Base-by-base conservation (phyloP, 192 early-diverging fungal species). In the Umbelopsis vinacea region DNA sequence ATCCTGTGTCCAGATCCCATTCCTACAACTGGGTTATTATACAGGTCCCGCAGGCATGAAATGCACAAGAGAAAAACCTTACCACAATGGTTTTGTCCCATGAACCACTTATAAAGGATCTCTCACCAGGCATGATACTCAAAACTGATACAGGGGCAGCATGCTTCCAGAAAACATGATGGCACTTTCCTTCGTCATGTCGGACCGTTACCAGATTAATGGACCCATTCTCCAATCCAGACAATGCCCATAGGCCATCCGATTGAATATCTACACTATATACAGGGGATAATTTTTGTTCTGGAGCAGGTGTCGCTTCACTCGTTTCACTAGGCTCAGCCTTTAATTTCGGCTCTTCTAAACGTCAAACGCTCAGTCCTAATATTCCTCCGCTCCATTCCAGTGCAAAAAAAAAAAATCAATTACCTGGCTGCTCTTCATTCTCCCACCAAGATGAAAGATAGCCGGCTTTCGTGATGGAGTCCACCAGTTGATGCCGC, bases 251-350 rank as follows among this genome's bases (percentile, higher is more conserved):
- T 38, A 94, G 50, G 0, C 90, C 97, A 75, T 98, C 90, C 7
- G 97, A 96, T 12, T 99, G 96, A 46, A 98, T 92, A 54, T 89
- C 95, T 69, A 98, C 57, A 72, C 94, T 95, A 79, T 91, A 97
- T 4, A 96, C 96, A 3, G 97, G 94, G 29, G 96, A 97, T 74
- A 96, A 80, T 83, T 92, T 88, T 3, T 87, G 76, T 46, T 88
- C 87, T 22, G 68, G 50, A 35, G n/a, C n/a, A 21, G 48, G 66
- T 2, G 29, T 70, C 17, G 40, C 63, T 26, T 23, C 38, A 19
- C 4, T 46, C 14, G 24, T 54, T 54, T 67, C 75, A 4, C 66
- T 67, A 19, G 68, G 46, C 38, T 72, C 71, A 15, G 35, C 38
- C 23, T 77, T 77, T 0, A 69, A 26, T 22, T 60, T 53, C 22